Base-by-base conservation (phyloP, 2,329 filamentous ascomycete genomes). In the Cladosporium sp. region DNA sequence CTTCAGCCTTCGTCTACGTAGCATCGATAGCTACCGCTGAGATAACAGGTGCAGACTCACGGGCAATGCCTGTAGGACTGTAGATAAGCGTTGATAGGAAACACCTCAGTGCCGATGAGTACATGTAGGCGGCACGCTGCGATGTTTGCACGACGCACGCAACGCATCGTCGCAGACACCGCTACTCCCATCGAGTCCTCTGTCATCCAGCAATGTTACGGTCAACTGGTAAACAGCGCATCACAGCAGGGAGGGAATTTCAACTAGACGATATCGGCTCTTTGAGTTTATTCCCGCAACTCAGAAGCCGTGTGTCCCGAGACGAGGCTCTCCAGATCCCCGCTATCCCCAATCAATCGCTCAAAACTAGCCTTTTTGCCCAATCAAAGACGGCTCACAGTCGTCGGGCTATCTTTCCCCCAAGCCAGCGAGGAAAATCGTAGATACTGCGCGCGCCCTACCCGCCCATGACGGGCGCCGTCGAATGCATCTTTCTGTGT, bases 241-340 rank as follows among this genome's bases (percentile, higher is more conserved):
- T 28, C 15, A 25, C 51, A 42, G 20, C 51, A 54, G 6, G 49
- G 20, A 55, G 39, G 36, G 51, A 25, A 20, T 42, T 28, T 52
- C 25, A 4, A 19, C 20, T 20, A 22, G 36, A 56, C 20, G 54
- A 39, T 56, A 56, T 55, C 52, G 54, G 36, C 54, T 38, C 37
- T 39, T 30, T 39, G 37, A 22, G 17, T 5, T 39, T 37, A 19
- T 39, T 22, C 14, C 36, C 54, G 42, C 54, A 42, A 49, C 42
- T 49, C 30, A 37, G 38, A 28, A 8, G 36, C 54, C 40, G 42
- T 8, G 3, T 47, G 30, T 49, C 30, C 30, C 54, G 54, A 17
- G 40, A 56, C 54, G 54, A 56, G 54, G 54, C 54, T 49, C 42
- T 28, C 54, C 54, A 49, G n/a, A 25, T 56, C 34, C 54, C 42